A percentile compares a stretch with the other conserved stretches of the same genome.
These are phyloP conservation scores for Coelastrella sp. DNA, from an alignment of 139 green algal genomes.

Conservation along the genomic window DNA sequence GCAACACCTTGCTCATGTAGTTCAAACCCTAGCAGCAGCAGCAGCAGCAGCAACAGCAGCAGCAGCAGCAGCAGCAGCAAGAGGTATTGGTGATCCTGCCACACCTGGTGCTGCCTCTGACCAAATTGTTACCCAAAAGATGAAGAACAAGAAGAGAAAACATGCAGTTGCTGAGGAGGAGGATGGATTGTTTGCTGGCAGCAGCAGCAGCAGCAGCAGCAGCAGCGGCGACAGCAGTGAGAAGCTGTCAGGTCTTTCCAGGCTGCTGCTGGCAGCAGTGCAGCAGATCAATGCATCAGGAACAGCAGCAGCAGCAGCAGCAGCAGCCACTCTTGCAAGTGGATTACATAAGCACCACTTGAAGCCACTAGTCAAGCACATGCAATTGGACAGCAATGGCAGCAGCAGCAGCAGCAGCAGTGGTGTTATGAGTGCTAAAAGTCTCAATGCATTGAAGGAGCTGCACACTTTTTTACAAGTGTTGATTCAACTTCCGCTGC, in stretches of 20 bases:
- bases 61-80: too few relatives aligned
- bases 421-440: too few relatives aligned
- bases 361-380: neutral
- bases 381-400: neutral
- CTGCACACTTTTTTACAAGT: neutral
- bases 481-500: neutral
- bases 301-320: constrained; percentile 22
- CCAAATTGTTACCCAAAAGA: neutral
- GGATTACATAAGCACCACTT: neutral
- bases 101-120: neutral
- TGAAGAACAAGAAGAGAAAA: neutral
- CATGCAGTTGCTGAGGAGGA: neutral
- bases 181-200: neutral
- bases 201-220: neutral
- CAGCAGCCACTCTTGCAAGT: neutral
- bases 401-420: constrained; percentile 13
- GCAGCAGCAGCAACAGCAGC: constrained; percentile 13
- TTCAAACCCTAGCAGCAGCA: neutral
- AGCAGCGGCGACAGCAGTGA: constrained; percentile 5
- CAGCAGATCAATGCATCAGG: neutral
- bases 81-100: neutral
- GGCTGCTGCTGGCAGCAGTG: neutral
- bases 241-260: neutral
- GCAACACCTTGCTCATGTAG: neutral
- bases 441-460: neutral